A percentile compares a stretch with the other conserved stretches of the same genome.
These are phyloP conservation scores for Sugiyamaella xylanicola DNA, from an alignment of 1,139 yeast species.

Conservation along the genomic window DNA sequence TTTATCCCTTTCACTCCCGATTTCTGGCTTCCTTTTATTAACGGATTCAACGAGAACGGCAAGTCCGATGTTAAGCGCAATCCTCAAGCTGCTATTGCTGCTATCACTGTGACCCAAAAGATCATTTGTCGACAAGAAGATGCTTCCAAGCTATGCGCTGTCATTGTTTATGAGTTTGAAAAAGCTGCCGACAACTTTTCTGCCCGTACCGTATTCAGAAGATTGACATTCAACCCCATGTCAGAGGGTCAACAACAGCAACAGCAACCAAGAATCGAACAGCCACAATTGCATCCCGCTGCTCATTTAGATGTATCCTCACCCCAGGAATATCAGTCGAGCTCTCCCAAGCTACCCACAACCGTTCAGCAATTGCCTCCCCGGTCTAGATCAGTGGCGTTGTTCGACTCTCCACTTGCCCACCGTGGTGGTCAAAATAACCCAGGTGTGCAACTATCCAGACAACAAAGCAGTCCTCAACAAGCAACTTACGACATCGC, in stretches of 20 bases:
- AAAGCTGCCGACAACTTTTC: constrained; percentile 41
- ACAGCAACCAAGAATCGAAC: not conserved
- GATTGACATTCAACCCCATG: constrained; percentile 24
- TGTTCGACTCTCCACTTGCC: constrained; percentile 30
- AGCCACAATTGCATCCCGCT: not conserved
- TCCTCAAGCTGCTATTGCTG: constrained; percentile 41
- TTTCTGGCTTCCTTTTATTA: constrained; percentile 45
- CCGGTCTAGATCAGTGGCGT: constrained; percentile 11
- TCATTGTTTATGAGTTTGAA: constrained; percentile 43
- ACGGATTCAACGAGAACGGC: constrained; percentile 37
- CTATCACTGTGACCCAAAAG: constrained; percentile 43
- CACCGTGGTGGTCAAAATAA: constrained; percentile 18
- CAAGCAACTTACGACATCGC: constrained; percentile 10
- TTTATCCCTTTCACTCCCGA: constrained; percentile 44
- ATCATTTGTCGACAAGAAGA: constrained; percentile 24
- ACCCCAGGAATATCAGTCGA: not conserved
- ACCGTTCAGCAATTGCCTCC: constrained; percentile 2
- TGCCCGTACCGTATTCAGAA: constrained; percentile 43
- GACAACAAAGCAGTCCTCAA: constrained; percentile 14
- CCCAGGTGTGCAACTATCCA: constrained; percentile 8
- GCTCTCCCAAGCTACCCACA: constrained; percentile 8
- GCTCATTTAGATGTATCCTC: not conserved
- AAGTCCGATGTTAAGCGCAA: constrained; percentile 31
- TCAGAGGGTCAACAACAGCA: not conserved
- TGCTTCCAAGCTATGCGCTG: constrained; percentile 34